Base-by-base conservation (phyloP, 148 eudicot genomes). In the Simmondsia chinensis region DNA sequence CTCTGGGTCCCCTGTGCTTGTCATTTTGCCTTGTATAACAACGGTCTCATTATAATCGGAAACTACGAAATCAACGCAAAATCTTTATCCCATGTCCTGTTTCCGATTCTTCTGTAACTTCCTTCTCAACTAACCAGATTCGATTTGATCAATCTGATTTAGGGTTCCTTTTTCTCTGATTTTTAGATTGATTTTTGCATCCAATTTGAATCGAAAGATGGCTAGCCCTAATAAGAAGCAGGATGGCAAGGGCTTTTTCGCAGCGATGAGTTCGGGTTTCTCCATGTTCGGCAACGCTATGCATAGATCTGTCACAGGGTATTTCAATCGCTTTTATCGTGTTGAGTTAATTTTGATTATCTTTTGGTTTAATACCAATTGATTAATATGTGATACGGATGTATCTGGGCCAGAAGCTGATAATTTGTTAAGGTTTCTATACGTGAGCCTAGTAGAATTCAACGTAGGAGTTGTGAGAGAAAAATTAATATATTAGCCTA, bases 281-380 rank as follows among this genome's bases (percentile, higher is more conserved):
- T 77, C 96, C 14, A 68, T 66, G 66, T 77, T 87, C 39, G 72
- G 89, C 38, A 73, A 43, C 52, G 79, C 84, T 52, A 76, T 79
- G 94, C 78, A 71, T 37, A 65, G 77, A 77, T 77, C 88, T 21
- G 88, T 83, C 46, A 83, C 72, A 27, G 94, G 96, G 96, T 87
- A 74, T 39, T 42, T 17, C 20, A 9, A 22, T 13, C 29, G 35
- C 12, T 38, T 32, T 5, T 30, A 1, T 22, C 36, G 9, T 11
- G 16, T 8, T 11, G 6, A 1, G 22, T 9, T 13, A n/a, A n/a
- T 9, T 56, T 11, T 40, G 9, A 5, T 9, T 1, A 7, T 15
- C 26, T 28, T 33, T 18, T 7, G 17, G 14, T 43, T 14, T 25
- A 40, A 46, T n/a, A 25, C 28, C 18, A 25, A 6, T 17, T 6